Evolutionary conservation across 305 asterid genomes (phyloP).

Genomic region (Solanum hybrid): DNA sequence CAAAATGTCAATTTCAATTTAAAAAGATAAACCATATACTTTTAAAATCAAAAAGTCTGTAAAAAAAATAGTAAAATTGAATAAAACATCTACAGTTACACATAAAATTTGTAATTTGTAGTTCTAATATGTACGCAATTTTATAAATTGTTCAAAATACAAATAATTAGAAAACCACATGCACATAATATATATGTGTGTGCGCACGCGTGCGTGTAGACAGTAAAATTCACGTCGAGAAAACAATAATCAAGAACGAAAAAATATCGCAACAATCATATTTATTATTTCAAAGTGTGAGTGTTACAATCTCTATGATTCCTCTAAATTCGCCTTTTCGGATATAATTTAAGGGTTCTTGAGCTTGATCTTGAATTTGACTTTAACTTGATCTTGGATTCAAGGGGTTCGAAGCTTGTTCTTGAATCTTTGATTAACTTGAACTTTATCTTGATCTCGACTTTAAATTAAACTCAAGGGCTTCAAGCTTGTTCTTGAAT

Average conservation of each 20-base stretch:
- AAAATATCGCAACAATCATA: not conserved
- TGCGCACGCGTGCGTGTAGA: fast-evolving
- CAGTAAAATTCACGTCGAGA: not conserved
- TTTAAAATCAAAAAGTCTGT: too few relatives aligned
- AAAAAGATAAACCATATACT: too few relatives aligned
- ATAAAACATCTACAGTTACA: too few relatives aligned
- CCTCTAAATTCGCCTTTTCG: not conserved
- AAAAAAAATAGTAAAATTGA: too few relatives aligned
- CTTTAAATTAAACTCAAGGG: not conserved
- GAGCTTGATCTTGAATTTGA: not conserved
- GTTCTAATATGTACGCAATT: too few relatives aligned
- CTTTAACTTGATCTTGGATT: not conserved
- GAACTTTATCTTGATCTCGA: not conserved
- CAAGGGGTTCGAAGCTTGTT: not conserved
- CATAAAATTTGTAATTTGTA: too few relatives aligned
- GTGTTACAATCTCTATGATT: not conserved
- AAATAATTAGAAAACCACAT: not conserved
- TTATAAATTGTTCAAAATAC: too few relatives aligned
- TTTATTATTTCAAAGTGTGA: not conserved
- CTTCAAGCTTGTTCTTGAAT: not conserved
- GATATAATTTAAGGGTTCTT: not conserved
- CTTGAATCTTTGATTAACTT: not conserved
- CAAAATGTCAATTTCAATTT: too few relatives aligned
- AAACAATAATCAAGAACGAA: not conserved
- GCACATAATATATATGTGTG: not conserved